These are phyloP conservation scores for Talaromyces funiculosus DNA, from an alignment of 2,329 filamentous ascomycete species.

Conservation along the genomic window DNA sequence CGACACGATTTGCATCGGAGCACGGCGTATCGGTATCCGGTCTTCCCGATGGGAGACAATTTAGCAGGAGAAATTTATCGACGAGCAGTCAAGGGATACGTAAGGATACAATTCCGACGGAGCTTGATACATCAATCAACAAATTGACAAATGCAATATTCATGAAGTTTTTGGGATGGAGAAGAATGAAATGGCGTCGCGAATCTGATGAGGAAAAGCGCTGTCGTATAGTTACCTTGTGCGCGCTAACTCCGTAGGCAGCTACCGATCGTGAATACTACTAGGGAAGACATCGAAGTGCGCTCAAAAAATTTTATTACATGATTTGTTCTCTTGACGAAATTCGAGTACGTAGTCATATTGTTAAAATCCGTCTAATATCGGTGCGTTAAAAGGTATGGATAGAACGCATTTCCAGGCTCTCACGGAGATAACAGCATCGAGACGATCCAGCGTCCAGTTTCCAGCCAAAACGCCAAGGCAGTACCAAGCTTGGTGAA, in stretches of 20 bases:
- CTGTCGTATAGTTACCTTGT: not conserved
- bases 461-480: not conserved
- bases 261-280: not conserved
- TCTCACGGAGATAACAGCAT: not conserved
- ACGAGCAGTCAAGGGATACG: not conserved
- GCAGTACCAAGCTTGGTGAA: not conserved
- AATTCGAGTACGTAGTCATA: not conserved
- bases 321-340: no score
- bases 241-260: not conserved
- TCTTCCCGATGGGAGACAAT: constrained; percentile 3
- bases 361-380: not conserved
- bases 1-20: not conserved
- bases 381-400: not conserved
- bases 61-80: not conserved
- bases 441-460: not conserved
- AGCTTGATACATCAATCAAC: not conserved
- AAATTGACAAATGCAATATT: not conserved
- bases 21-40: constrained; percentile 6
- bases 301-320: not conserved
- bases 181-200: not conserved
- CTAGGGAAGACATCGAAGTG: not conserved
- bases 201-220: not conserved
- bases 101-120: no score
- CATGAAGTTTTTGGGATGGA: not conserved
- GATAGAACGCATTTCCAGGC: not conserved